phyloP scores from a whole-genome alignment of 768 basidiomycete species.

The Tylopilus balloui region DNA sequence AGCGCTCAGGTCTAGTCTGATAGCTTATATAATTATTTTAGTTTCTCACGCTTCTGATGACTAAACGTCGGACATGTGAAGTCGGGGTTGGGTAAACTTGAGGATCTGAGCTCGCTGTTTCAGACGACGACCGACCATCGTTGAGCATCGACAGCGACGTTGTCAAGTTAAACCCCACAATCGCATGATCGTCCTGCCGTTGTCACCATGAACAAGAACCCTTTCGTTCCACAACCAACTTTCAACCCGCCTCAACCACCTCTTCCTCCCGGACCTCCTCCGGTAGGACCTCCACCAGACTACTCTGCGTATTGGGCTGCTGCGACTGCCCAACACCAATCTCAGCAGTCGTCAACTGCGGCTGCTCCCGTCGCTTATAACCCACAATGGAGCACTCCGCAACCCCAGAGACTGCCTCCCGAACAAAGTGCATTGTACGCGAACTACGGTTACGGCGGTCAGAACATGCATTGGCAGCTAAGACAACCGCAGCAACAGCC shows the following conservation, averaged over 20 bases:
- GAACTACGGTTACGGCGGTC: constrained; percentile 86
- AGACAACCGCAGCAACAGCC: constrained; percentile 58
- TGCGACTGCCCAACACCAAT: constrained; percentile 47
- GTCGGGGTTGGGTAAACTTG: not conserved
- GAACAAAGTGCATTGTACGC: constrained; percentile 86
- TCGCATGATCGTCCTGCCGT: constrained; percentile 6
- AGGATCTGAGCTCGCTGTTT: constrained; percentile 19
- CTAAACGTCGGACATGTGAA: constrained; percentile 19
- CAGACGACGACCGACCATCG: constrained; percentile 20
- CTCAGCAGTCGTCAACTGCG: constrained; percentile 29
- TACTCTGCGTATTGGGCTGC: constrained; percentile 78
- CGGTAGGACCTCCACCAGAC: constrained; percentile 66
- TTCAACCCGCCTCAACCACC: constrained; percentile 73
- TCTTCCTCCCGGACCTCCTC: constrained; percentile 75
- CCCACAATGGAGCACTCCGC: constrained; percentile 63
- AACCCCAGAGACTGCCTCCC: constrained; percentile 61
- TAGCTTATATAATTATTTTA: not conserved
- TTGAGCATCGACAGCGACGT: constrained; percentile 8
- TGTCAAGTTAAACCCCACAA: constrained; percentile 9
- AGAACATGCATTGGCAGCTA: constrained; percentile 56
- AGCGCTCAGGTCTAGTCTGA: no score
- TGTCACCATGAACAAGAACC: constrained; percentile 76
- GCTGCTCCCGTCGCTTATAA: constrained; percentile 48
- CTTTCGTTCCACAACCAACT: constrained; percentile 65
- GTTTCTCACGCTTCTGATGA: constrained; percentile 13